phyloP scores from a whole-genome alignment of 2,329 filamentous ascomycete species.

The Pseudocercospora ulei region DNA sequence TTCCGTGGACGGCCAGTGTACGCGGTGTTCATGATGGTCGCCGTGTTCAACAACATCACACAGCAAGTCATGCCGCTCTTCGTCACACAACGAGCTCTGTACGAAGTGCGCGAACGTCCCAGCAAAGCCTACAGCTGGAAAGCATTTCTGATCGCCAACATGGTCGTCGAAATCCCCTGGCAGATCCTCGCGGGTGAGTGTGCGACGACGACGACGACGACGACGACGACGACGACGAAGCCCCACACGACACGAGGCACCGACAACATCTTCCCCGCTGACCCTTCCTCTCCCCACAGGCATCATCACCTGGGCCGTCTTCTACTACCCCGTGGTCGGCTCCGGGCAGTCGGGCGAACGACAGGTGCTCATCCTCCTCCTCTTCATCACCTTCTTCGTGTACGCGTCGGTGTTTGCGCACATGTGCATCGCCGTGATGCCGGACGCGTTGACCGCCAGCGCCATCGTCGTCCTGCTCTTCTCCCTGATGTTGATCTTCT shows the following conservation, averaged over 20 bases:
- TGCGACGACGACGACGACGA: too few species aligned
- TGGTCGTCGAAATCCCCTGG: constrained; percentile 78
- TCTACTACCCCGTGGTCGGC: constrained; percentile 85
- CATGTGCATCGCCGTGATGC: constrained; percentile 65
- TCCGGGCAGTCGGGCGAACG: too few species aligned
- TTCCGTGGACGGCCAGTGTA: too few species aligned
- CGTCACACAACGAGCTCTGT: constrained; percentile 67
- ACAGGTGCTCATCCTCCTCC: constrained; percentile 68
- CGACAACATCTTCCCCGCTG: too few species aligned
- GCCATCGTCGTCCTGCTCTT: constrained; percentile 69
- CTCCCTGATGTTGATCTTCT: constrained; percentile 61
- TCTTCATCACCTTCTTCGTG: constrained; percentile 63
- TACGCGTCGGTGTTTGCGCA: constrained; percentile 64
- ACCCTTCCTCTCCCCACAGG: too few species aligned
- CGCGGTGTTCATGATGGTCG: constrained; percentile 70
- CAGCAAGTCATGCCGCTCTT: constrained; percentile 82
- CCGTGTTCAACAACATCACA: constrained; percentile 68
- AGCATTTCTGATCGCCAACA: constrained; percentile 72
- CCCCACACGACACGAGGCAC: too few species aligned
- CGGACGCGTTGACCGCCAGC: constrained; percentile 63
- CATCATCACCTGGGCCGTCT: constrained; percentile 66
- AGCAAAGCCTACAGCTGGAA: constrained; percentile 80
- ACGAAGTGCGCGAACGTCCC: constrained; percentile 75
- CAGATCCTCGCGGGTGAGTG: constrained; percentile 67
- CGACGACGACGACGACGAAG: too few species aligned